Evolutionary conservation across 352 stramenopile species (phyloP), one percentile per base, ranked within the genome.

Genomic region (Phytophthora syringae): DNA sequence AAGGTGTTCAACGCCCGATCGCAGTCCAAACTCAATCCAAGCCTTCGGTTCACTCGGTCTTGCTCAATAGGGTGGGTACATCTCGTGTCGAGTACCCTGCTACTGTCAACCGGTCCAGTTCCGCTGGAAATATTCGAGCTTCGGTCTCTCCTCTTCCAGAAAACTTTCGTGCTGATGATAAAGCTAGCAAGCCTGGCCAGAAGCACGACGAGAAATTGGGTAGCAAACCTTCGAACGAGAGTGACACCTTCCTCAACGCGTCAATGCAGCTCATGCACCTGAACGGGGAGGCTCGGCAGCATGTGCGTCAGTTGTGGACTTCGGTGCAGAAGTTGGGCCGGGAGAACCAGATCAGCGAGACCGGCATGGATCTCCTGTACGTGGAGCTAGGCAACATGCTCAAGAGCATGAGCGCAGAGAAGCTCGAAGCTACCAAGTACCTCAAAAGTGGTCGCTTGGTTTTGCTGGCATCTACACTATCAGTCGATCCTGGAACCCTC

Each of bases 221-320:
- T 7, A 28, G 27, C 27, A 6, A 22, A 1, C 1, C n/a, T 50
- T 34, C 30, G 48, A 50, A 66, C 9, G 66, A 66, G 6, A 61
- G 66, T 12, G 70, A 84, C 18, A 70, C 74, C 5, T 88, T 89
- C 36, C 53, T 91, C 13, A 79, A 79, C 34, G 79, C 80, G 13
- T 91, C 82, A 11, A 76, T 92, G 30, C 82, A 93, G 56, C 54
- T 92, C 0, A 51, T 89, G 40, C 77, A 91, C 53, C 49, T 86
- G 7, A 86, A 93, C 24, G 84, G 80, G 58, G 78, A 91, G 25
- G 65, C 71, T 27, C 80, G 76, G 0, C 77, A 90, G 49, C 71
- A 69, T 45, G 63, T 92, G 0, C 80, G 82, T 10, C 78, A 90
- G 57, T 57, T 93, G 10, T 93, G 84, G 82, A 77, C 75, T 37